phyloP scores from a whole-genome alignment of 345 rosid genomes.

The Populus tremula region DNA sequence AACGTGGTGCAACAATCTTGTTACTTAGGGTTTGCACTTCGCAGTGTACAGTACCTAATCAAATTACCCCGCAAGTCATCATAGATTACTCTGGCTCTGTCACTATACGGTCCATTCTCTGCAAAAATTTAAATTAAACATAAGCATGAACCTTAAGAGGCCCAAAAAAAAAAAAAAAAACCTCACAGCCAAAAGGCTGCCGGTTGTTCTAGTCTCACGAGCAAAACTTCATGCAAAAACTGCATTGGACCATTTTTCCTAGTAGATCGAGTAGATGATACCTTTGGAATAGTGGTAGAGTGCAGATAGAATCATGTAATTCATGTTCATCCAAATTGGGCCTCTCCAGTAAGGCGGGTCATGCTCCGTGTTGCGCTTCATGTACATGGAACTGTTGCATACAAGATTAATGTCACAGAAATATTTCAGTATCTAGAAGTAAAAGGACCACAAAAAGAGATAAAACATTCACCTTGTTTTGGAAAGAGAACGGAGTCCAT shows the following conservation, averaged over 20 bases:
- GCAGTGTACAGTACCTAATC: constrained; percentile 47
- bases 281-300: constrained; percentile 77
- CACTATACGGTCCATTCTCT: constrained; percentile 75
- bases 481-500: constrained; percentile 90
- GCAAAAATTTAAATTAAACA: constrained; percentile 19
- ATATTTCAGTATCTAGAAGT: neutral
- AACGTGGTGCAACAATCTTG: neutral
- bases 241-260: too few relatives aligned
- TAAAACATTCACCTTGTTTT: constrained; percentile 58
- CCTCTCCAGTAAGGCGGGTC: constrained; percentile 98
- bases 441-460: neutral
- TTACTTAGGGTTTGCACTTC: neutral
- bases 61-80: constrained; percentile 62
- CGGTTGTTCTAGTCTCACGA: too few relatives aligned
- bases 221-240: too few relatives aligned
- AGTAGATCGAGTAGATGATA: constrained; percentile 14
- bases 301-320: constrained; percentile 83
- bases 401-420: neutral
- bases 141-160: neutral
- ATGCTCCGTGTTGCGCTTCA: constrained; percentile 84
- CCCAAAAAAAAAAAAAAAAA: neutral
- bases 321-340: constrained; percentile 91
- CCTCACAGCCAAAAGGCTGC: too few relatives aligned
- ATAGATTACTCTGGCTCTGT: constrained; percentile 56
- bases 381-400: constrained; percentile 66